Percentiles rank a stretch among this genome's conserved stretches.
Evolutionary conservation across 352 stramenopile species (phyloP).

Genomic region (Pythium volutum): DNA sequence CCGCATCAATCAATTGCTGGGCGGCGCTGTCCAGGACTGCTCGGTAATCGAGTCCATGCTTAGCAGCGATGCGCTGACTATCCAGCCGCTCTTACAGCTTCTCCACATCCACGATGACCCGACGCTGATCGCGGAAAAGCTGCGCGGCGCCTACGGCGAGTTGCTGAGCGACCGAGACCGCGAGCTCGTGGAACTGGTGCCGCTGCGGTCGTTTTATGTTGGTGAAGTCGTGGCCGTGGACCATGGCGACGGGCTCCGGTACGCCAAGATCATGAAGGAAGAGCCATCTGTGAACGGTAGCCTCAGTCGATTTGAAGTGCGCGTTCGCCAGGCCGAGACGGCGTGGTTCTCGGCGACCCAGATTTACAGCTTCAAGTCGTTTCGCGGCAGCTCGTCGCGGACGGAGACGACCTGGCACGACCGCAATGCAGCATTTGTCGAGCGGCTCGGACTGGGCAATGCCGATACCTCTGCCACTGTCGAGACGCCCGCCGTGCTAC

Average conservation of each 20-base stretch:
- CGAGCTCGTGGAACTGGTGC: conserved; percentile 48
- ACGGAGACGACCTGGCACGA: neutral
- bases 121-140: conserved; percentile 57
- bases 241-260: conserved; percentile 43
- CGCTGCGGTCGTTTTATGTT: conserved; percentile 59
- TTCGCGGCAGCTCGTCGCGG: conserved; percentile 19
- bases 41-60: conserved; percentile 66
- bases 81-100: conserved; percentile 44
- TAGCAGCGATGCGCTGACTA: conserved; percentile 44
- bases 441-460: neutral
- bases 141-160: conserved; percentile 57
- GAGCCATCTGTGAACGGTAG: conserved; percentile 27
- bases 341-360: conserved; percentile 51
- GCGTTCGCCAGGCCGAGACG: conserved; percentile 37
- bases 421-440: conserved; percentile 19
- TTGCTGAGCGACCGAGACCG: conserved; percentile 47
- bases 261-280: conserved; percentile 58
- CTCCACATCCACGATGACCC: conserved; percentile 69
- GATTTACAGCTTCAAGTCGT: conserved; percentile 72
- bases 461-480: neutral
- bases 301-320: conserved; percentile 61
- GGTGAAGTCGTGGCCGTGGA: conserved; percentile 72
- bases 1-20: conserved; percentile 69
- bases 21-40: conserved; percentile 57
- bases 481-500: neutral